These are phyloP conservation scores for Komagataella populi DNA, from an alignment of 805 yeast species.

Conservation along the genomic window DNA sequence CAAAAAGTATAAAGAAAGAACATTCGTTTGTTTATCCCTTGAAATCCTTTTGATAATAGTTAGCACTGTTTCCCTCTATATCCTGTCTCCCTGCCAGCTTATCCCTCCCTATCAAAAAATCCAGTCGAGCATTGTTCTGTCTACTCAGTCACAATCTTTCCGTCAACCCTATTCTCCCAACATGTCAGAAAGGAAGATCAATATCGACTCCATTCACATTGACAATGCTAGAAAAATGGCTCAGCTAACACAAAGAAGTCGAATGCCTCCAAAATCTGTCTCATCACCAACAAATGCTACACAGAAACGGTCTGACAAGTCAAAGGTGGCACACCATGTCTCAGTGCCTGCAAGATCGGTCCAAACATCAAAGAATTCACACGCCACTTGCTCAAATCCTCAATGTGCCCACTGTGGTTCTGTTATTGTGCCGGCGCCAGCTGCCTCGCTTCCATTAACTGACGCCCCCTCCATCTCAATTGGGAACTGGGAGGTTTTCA, in stretches of 20 bases:
- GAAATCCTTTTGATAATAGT: neutral
- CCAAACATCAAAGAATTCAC: neutral
- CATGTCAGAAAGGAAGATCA: neutral
- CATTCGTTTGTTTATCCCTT: neutral
- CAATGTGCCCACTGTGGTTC: constrained; percentile 52
- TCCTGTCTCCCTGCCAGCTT: neutral
- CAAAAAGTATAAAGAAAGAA: too few species aligned
- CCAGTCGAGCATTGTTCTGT: neutral
- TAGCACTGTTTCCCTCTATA: neutral
- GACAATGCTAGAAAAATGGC: constrained; percentile 55
- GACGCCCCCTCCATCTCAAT: constrained; percentile 61
- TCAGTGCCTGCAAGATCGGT: constrained; percentile 8
- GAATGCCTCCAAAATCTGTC: constrained; percentile 13
- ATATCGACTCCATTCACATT: constrained; percentile 39
- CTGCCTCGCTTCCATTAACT: constrained; percentile 44
- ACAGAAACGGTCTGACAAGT: neutral
- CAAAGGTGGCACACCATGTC: neutral
- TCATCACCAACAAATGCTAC: neutral
- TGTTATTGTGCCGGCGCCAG: constrained; percentile 70
- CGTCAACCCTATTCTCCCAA: neutral
- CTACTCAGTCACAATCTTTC: neutral
- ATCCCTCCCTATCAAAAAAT: neutral
- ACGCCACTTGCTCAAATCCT: constrained; percentile 10
- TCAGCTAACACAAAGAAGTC: constrained; percentile 28
- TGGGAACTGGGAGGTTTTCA: constrained; percentile 63